phyloP scores from a whole-genome alignment of 108 stramenopile species.

The Mayamaea pseudoterrestris region DNA sequence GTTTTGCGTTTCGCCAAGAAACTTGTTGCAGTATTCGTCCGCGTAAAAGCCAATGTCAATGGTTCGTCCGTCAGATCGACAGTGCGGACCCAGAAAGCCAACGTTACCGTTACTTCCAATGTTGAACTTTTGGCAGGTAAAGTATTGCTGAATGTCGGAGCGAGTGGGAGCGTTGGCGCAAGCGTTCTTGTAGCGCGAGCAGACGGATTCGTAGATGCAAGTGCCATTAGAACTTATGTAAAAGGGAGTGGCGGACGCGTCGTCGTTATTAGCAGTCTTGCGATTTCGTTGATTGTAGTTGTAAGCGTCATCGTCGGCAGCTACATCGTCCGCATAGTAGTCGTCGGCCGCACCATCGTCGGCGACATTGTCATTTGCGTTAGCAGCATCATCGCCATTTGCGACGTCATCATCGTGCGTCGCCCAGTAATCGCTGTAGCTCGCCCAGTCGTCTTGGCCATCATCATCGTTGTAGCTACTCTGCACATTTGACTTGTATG shows the following conservation, averaged over 20 bases:
- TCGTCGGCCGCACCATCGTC: constrained; percentile 2
- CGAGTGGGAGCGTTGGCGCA: constrained; percentile 21
- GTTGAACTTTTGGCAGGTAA: constrained; percentile 26
- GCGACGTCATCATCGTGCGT: neutral
- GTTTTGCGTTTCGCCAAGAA: constrained; percentile 23
- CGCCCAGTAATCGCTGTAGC: neutral
- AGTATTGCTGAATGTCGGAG: constrained; percentile 15
- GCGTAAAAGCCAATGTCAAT: constrained; percentile 65
- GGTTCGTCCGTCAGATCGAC: constrained; percentile 47
- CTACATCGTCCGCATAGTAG: constrained; percentile 1
- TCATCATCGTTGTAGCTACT: constrained; percentile 2
- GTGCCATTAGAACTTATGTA: constrained; percentile 1
- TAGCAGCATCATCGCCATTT: constrained; percentile 1
- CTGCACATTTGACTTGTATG: neutral
- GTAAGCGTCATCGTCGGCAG: constrained; percentile 1
- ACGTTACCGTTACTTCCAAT: constrained; percentile 21
- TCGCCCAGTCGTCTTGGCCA: neutral
- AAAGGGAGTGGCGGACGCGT: neutral
- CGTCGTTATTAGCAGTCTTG: neutral
- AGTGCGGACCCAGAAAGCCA: constrained; percentile 62
- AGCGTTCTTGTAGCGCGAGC: constrained; percentile 20
- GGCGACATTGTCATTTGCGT: neutral
- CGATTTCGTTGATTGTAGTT: constrained; percentile 3
- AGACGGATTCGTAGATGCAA: constrained; percentile 25
- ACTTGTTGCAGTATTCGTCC: constrained; percentile 61